Evolutionary conservation across 2,329 filamentous ascomycete genomes (phyloP).

Genomic region (Cladophialophora yegresii): DNA sequence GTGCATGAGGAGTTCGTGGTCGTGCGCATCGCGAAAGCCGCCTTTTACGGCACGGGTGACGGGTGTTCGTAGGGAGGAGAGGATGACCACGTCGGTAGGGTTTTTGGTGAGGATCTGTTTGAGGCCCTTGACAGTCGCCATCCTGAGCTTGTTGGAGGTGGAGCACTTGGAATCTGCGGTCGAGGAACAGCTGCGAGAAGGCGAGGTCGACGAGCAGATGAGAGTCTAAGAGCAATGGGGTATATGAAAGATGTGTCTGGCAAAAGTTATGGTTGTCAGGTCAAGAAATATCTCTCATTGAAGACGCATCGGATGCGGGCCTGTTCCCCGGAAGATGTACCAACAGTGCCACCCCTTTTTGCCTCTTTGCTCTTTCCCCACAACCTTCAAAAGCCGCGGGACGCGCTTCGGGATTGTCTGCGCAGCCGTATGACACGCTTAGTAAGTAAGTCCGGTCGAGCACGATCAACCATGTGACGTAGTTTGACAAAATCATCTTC

Average conservation of each 20-base stretch:
- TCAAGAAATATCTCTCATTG: conserved; percentile 22
- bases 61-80: conserved; percentile 86
- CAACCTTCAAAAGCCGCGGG: neutral
- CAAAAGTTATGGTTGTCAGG: conserved; percentile 4
- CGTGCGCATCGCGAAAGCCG: conserved; percentile 81
- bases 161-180: neutral
- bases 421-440: neutral
- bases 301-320: conserved; percentile 22
- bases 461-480: neutral
- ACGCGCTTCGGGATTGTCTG: neutral
- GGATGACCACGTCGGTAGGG: conserved; percentile 80
- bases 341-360: neutral
- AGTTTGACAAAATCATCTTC: neutral
- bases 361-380: neutral
- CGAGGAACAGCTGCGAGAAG: neutral
- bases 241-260: neutral
- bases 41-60: conserved; percentile 82
- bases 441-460: neutral
- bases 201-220: neutral
- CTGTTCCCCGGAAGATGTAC: conserved; percentile 9
- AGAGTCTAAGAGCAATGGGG: neutral
- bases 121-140: conserved; percentile 60
- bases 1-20: conserved; percentile 76
- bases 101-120: conserved; percentile 75
- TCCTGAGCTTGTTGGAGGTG: conserved; percentile 5